phyloP scores from a whole-genome alignment of 192 early-diverging fungal species.

The Backusella psychrophila region DNA sequence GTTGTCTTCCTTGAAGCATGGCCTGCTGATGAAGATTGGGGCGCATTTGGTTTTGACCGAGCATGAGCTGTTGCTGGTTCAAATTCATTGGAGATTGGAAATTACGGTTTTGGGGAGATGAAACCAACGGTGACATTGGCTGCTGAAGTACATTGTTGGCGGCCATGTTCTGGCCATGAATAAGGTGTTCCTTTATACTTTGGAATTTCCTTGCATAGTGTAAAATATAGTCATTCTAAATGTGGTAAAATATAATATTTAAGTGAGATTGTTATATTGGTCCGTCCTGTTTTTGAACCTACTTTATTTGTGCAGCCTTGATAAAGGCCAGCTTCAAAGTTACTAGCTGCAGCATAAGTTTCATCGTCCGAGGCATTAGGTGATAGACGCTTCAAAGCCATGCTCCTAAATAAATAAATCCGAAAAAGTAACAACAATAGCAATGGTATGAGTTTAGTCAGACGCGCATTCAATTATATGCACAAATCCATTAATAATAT shows the following conservation, averaged over 20 bases:
- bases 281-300: neutral
- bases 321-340: conserved; percentile 33
- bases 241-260: neutral
- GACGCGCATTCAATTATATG: neutral
- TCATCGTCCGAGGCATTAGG: conserved; percentile 29
- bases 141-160: conserved; percentile 9
- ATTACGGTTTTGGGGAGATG: conserved; percentile 9
- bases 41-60: conserved; percentile 24
- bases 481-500: neutral
- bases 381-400: conserved; percentile 23
- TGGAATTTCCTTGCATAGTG: conserved; percentile 25
- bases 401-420: conserved; percentile 13
- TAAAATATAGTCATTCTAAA: conserved; percentile 34
- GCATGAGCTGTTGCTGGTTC: conserved; percentile 11
- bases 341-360: conserved; percentile 24
- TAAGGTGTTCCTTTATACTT: conserved; percentile 28
- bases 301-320: conserved; percentile 31
- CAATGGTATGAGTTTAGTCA: neutral
- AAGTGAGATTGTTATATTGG: neutral
- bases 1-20: conserved; percentile 20
- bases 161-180: neutral
- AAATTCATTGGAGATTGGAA: conserved; percentile 19
- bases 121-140: conserved; percentile 9
- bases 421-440: neutral
- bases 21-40: conserved; percentile 19